Base-by-base conservation (phyloP, 495 filamentous ascomycete genomes). In the Hypoxylon rickii region DNA sequence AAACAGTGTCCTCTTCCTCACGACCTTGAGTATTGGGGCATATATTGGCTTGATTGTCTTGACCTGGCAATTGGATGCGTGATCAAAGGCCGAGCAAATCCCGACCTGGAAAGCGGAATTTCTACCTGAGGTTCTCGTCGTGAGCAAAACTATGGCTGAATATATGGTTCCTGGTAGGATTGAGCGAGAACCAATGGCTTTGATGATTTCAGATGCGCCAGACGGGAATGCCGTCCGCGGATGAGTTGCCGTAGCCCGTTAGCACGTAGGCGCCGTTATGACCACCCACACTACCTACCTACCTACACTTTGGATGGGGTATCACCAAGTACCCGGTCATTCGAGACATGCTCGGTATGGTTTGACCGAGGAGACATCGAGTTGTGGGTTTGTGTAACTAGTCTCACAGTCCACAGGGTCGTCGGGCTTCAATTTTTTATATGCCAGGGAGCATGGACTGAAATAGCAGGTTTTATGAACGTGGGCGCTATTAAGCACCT, bases 1-100 rank as follows among this genome's bases (percentile, higher is more conserved):
- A 12, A 89, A 85, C 68, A 83, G 78, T 37, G 88, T 97, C 18
- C 79, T 92, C n/a, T 75, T 93, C 44, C 77, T 97, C 65, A 93
- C 89, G 32, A 76, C 73, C n/a, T 70, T 97, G 62, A 94, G 89
- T 67, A 73, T 96, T 21, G 85, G 83, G 19, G 89, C 92, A 15
- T 97, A 96, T 74, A 78, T 84, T 18, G 86, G 83, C 50, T 76
- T 97, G 65, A 76, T 96, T 47, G 85, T 86, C 10, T 74, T 97
- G 65, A 88, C 92, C 10, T 72, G 87, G 67, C 77, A 76, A 40
- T 68, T 92, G 39, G 56, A 34, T 16, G 44, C 44, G 3, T 76
- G 44, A 73, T 33, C 29, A 17, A 17, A 34, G 24, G 15, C 16
- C 18, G 12, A 12, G 12, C 32, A 29, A 4, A 10, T 29, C 24